These are phyloP conservation scores for Dillenia turbinata DNA, from an alignment of 164 flowering plant species.

Conservation along the genomic window DNA sequence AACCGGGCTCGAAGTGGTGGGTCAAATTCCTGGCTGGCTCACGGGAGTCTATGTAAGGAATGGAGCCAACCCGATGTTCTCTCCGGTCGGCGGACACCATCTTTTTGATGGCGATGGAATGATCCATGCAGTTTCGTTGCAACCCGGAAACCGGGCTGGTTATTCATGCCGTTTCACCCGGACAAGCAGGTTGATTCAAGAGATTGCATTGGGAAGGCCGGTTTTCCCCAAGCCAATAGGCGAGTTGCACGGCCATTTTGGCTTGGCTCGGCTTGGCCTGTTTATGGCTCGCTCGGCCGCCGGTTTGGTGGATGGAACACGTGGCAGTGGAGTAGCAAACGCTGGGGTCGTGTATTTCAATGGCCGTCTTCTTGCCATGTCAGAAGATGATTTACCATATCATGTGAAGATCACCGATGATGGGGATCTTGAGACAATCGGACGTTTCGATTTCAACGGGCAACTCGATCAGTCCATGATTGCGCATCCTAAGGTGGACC, in stretches of 20 bases:
- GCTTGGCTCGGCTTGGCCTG: conserved; percentile 32
- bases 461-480: conserved; percentile 39
- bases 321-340: conserved; percentile 46
- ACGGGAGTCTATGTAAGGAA: conserved; percentile 31
- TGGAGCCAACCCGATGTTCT: conserved; percentile 29
- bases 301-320: conserved; percentile 27
- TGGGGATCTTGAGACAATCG: conserved; percentile 47
- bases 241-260: conserved; percentile 49
- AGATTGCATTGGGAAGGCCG: conserved; percentile 20
- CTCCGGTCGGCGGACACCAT: conserved; percentile 30
- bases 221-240: conserved; percentile 42
- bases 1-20: conserved; percentile 20
- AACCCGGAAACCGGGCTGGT: conserved; percentile 9
- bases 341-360: conserved; percentile 46
- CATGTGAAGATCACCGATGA: conserved; percentile 26
- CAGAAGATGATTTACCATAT: conserved; percentile 57
- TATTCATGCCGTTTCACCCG: conserved; percentile 32
- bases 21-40: conserved; percentile 22
- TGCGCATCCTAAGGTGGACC: conserved; percentile 66
- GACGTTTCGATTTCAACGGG: conserved; percentile 39
- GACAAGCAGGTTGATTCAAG: conserved; percentile 32
- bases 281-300: conserved; percentile 30
- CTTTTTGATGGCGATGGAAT: conserved; percentile 40
- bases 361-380: conserved; percentile 46
- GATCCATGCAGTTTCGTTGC: conserved; percentile 30